Conservation (phyloP, 257 asterid genomes). For the Eucommia ulmoides region DNA sequence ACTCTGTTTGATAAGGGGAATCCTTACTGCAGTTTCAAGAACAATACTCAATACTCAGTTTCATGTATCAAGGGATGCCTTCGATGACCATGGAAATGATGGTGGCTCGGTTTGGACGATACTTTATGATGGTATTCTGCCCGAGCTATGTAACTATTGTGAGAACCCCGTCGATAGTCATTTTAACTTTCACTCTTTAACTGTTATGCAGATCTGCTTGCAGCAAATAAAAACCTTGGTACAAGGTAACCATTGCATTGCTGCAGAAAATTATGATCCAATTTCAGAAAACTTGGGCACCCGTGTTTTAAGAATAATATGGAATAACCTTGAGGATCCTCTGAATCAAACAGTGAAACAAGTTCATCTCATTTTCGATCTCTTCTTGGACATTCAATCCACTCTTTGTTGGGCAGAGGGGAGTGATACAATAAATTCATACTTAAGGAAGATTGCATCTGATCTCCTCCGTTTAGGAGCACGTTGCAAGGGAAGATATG, state of each 20-base stretch:
- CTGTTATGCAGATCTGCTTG: slow-evolving; percentile 91
- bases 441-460: slow-evolving; percentile 56
- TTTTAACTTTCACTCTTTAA: slow-evolving; percentile 79
- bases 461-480: slow-evolving; percentile 79
- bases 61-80: slow-evolving; percentile 20
- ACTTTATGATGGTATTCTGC: slow-evolving; percentile 80
- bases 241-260: slow-evolving; percentile 22
- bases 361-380: slow-evolving; percentile 88
- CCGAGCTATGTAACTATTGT: slow-evolving; percentile 63
- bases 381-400: slow-evolving; percentile 70
- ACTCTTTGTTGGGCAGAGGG: slow-evolving; percentile 53
- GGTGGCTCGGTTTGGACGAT: slow-evolving; percentile 37
- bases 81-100: slow-evolving; percentile 15
- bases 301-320: slow-evolving; percentile 62
- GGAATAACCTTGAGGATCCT: slow-evolving; percentile 98
- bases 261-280: slow-evolving; percentile 30
- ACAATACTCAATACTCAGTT: slow-evolving; percentile 47
- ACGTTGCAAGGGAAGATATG: slow-evolving; percentile 90
- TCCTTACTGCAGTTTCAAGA: slow-evolving; percentile 89
- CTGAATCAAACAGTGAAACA: slow-evolving; percentile 93
- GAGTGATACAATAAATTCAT: slow-evolving; percentile 45
- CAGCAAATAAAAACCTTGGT: slow-evolving; percentile 85
- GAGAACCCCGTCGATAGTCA: slow-evolving; percentile 88
- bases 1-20: slow-evolving; percentile 87
- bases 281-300: slow-evolving; percentile 65